Conservation (phyloP, 768 basidiomycete species). For the Mycena galopus region DNA sequence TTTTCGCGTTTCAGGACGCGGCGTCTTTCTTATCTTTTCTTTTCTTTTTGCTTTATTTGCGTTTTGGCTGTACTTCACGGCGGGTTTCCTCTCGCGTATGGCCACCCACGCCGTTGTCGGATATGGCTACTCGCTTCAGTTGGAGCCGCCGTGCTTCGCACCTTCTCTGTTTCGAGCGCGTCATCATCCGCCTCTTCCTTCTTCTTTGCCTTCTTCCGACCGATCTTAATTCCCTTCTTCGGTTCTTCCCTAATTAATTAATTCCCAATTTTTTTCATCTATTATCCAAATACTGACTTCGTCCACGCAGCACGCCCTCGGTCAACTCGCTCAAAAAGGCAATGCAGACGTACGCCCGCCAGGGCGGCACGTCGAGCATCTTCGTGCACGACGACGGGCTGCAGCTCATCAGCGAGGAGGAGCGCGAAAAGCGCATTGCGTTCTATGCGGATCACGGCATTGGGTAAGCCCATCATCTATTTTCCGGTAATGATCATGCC, state of each 20-base stretch:
- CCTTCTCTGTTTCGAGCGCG: no score
- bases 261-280: not conserved
- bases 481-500: not conserved
- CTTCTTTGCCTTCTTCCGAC: no score
- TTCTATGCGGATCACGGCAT: constrained; percentile 86
- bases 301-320: constrained; percentile 68
- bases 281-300: not conserved
- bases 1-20: no score
- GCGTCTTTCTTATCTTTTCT: no score
- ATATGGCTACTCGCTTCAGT: no score
- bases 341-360: constrained; percentile 93
- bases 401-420: constrained; percentile 72
- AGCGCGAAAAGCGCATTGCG: constrained; percentile 73
- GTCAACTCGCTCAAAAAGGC: constrained; percentile 86
- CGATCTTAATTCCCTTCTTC: no score
- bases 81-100: no score
- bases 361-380: constrained; percentile 86
- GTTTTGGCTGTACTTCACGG: no score
- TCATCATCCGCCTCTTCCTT: no score
- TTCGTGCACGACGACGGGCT: constrained; percentile 89
- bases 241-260: not conserved
- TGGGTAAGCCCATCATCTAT: constrained; percentile 47
- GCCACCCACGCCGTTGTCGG: no score
- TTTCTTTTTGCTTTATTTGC: no score
- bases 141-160: no score